Conservation (phyloP, 2,329 filamentous ascomycete species). For the Aspergillus persii region DNA sequence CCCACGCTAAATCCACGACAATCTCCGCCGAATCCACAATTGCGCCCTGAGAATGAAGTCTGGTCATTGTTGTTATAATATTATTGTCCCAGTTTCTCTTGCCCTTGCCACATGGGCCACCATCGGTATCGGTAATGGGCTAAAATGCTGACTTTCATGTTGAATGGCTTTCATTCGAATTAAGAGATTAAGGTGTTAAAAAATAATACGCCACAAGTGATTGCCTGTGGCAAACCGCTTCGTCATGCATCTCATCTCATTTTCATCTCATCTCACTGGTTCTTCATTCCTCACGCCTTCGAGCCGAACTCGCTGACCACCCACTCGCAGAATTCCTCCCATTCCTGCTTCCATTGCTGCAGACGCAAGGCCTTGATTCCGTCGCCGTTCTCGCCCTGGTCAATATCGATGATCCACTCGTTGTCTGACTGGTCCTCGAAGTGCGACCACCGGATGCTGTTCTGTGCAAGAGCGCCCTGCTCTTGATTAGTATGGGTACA, state of each 20-base stretch:
- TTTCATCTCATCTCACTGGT: not conserved
- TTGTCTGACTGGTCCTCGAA: conserved; percentile 73
- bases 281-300: not conserved
- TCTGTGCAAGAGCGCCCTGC: conserved; percentile 67
- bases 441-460: conserved; percentile 80
- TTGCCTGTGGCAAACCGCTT: not conserved
- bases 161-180: not conserved
- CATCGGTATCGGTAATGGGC: too few species aligned
- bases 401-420: conserved; percentile 71
- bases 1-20: not conserved
- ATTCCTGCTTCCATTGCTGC: conserved; percentile 73
- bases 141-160: not conserved
- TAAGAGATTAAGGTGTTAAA: not conserved
- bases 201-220: not conserved
- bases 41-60: too few species aligned
- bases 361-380: conserved; percentile 68
- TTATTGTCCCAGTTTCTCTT: not conserved
- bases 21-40: not conserved
- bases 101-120: too few species aligned
- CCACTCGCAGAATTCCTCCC: conserved; percentile 88
- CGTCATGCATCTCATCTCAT: not conserved
- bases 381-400: conserved; percentile 66
- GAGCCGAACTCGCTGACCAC: conserved; percentile 53
- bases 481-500: not conserved
- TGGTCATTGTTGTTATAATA: too few species aligned